Evolutionary conservation across 257 asterid genomes (phyloP).

Genomic region (Solanum sitiens): DNA sequence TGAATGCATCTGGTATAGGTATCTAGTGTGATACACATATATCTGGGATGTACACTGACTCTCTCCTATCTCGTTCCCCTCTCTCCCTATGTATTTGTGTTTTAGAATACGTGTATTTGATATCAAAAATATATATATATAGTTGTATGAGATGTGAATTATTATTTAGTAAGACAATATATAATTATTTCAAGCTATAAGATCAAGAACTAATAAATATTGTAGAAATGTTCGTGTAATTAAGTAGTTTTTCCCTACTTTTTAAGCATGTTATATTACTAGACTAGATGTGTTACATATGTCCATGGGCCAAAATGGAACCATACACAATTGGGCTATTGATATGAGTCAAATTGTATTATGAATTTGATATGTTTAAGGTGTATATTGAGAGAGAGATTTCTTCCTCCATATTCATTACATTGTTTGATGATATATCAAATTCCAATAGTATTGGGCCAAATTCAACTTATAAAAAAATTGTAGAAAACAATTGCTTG

Average conservation of each 20-base stretch:
- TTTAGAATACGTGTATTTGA: accelerated
- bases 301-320: not conserved
- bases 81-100: not conserved
- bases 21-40: not conserved
- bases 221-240: not conserved
- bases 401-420: not conserved
- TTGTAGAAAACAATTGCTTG: not conserved
- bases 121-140: too few species aligned
- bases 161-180: not conserved
- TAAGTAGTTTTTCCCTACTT: not conserved
- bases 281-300: not conserved
- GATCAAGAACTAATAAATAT: not conserved
- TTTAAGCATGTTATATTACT: not conserved
- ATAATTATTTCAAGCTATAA: too few species aligned
- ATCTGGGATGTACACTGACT: not conserved
- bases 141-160: accelerated
- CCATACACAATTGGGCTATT: not conserved
- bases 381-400: not conserved
- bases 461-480: not conserved
- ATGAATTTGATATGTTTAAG: not conserved
- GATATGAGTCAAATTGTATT: not conserved
- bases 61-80: not conserved
- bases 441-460: not conserved
- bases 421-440: not conserved
- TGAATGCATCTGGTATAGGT: too few species aligned